Evolutionary conservation across 1,284 basidiomycete species (phyloP).

Genomic region (Austropuccinia psidii): DNA sequence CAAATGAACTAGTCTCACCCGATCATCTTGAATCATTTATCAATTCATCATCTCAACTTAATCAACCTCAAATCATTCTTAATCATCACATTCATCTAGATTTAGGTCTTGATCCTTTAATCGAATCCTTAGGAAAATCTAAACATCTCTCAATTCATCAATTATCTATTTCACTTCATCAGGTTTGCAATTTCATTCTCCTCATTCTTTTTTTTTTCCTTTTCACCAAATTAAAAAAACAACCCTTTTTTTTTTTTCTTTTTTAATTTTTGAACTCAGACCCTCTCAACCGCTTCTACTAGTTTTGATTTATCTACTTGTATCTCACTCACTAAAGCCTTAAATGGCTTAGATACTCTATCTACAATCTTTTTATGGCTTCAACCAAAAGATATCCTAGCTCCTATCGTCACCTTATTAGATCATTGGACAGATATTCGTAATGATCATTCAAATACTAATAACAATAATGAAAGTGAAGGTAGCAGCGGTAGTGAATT

Average conservation of each 20-base stretch:
- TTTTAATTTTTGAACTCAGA: not conserved
- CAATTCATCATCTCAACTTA: not conserved
- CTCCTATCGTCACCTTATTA: not conserved
- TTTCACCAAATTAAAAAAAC: not conserved
- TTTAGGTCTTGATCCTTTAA: not conserved
- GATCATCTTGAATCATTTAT: not conserved
- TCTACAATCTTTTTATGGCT: conserved; percentile 23
- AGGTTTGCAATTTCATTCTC: not conserved
- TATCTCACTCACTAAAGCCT: conserved; percentile 5
- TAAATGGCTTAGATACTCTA: conserved; percentile 2
- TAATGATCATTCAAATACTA: not conserved
- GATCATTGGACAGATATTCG: conserved; percentile 17
- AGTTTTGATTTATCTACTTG: conserved; percentile 20
- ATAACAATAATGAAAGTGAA: not conserved
- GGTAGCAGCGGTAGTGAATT: conserved; percentile 12
- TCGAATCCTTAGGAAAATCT: not conserved
- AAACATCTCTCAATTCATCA: not conserved
- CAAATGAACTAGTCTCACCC: not conserved
- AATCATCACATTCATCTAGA: conserved; percentile 11
- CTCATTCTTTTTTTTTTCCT: not conserved
- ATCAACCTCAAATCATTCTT: not conserved
- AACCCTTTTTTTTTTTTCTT: not conserved
- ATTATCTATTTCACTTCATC: not conserved
- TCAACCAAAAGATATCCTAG: not conserved
- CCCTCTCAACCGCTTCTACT: not conserved